Evolutionary conservation across 139 green algal genomes (phyloP), one percentile per base, ranked within the genome.

Genomic region (Spirogloea muscicola): DNA sequence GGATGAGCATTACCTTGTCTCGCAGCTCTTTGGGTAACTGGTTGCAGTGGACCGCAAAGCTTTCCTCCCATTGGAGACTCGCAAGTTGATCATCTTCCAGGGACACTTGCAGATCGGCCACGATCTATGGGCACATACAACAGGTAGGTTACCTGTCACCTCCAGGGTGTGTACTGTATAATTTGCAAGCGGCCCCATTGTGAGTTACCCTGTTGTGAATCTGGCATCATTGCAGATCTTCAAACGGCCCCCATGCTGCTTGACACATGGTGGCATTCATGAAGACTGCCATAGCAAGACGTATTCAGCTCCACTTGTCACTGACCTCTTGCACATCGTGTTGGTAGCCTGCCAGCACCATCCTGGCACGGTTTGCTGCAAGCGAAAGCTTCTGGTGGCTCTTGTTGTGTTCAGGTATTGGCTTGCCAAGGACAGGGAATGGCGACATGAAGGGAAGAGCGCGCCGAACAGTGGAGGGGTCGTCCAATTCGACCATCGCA

Each of bases 51-150:
- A 92, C 91, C 0, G 75, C 84, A 51, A 90, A 89, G 29, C 76
- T 81, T 34, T 93, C 87, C 9, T 85, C 80, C 89, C 91, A 97
- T 80, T 96, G 90, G 79, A 91, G 67, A 60, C 92, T 74, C 18
- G 90, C 76, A 58, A 97, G 85, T 2, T 84, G 83, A 0, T 87
- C 86, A 59, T 92, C 79, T 67, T 94, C 88, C 55, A 96, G 82
- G 59, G 78, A 86, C 5, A 48, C 42, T 58, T 94, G 83, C 58
- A 97, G 76, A 36, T 83, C 79, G 7, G 69, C 51, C 49, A 94
- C 84, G 3, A 91, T 81, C 60, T 76, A 31, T 9, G 13, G n/a
- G n/a, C 46, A 55, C n/a, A n/a, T n/a, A n/a, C n/a, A n/a, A n/a
- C n/a, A n/a, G n/a, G n/a, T n/a, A n/a, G n/a, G n/a, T n/a, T n/a